Evolutionary conservation across 768 basidiomycete genomes (phyloP).

Genomic region (Guyanaporus albipodus): DNA sequence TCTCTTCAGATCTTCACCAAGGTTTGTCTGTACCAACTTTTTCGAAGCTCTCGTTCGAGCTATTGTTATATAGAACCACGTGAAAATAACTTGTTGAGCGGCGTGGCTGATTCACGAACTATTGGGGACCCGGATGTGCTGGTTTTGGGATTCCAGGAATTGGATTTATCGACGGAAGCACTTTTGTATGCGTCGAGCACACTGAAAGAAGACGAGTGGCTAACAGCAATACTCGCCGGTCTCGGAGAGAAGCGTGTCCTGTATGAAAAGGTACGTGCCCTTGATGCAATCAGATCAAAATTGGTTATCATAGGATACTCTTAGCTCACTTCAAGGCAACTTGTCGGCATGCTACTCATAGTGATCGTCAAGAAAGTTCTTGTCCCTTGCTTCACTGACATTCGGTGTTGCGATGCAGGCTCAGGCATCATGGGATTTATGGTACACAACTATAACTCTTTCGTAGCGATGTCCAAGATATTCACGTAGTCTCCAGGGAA

Average conservation of each 20-base stretch:
- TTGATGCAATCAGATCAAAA: neutral
- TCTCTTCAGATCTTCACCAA: conserved; percentile 20
- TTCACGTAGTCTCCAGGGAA: conserved; percentile 49
- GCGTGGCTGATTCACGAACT: conserved; percentile 15
- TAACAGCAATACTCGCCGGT: conserved; percentile 56
- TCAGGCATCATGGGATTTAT: conserved; percentile 77
- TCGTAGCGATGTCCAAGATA: neutral
- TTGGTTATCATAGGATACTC: neutral
- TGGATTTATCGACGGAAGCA: conserved; percentile 76
- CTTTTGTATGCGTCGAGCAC: conserved; percentile 66
- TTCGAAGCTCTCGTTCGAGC: neutral
- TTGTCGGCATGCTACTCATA: conserved; percentile 80
- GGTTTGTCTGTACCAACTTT: conserved; percentile 13
- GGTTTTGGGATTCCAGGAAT: conserved; percentile 77
- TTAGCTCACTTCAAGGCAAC: conserved; percentile 73
- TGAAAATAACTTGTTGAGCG: neutral
- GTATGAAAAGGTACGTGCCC: conserved; percentile 59
- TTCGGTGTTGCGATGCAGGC: conserved; percentile 52
- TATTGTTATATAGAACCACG: conserved; percentile 5
- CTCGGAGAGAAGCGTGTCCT: conserved; percentile 60
- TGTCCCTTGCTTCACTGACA: conserved; percentile 46
- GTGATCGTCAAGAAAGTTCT: conserved; percentile 58
- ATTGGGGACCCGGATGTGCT: conserved; percentile 58
- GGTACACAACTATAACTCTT: conserved; percentile 37
- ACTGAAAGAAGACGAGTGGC: conserved; percentile 68